Evolutionary conservation across 306 rosid species (phyloP).

Genomic region (Sphenostylis stenocarpa): DNA sequence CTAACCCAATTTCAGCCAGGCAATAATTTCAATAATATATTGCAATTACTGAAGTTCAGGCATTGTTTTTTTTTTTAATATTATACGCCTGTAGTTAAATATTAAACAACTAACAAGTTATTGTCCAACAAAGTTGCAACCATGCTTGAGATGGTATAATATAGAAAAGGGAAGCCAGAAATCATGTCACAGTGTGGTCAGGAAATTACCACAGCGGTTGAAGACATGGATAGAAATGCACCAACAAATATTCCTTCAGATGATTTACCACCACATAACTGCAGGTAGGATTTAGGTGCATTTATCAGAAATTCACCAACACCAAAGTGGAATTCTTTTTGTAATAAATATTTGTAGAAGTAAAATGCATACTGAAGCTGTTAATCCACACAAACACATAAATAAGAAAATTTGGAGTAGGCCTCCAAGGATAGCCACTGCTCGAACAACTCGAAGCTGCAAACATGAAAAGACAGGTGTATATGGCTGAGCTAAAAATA

Average conservation of each 20-base stretch:
- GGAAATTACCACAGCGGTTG: conserved; percentile 88
- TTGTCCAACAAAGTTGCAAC: conserved; percentile 6
- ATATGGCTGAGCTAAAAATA: conserved; percentile 6
- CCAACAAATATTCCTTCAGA: conserved; percentile 95
- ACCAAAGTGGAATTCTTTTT: neutral
- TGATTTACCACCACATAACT: conserved; percentile 95
- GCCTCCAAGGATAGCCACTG: conserved; percentile 94
- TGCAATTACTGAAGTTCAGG: conserved; percentile 10
- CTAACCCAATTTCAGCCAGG: conserved; percentile 11
- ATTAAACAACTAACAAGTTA: neutral
- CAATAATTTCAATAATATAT: conserved; percentile 16
- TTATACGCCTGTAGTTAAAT: conserved; percentile 1
- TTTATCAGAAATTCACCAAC: conserved; percentile 39
- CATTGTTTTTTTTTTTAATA: conserved; percentile 22
- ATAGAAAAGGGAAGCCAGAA: conserved; percentile 14
- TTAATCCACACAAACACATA: conserved; percentile 90
- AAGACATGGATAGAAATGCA: conserved; percentile 89
- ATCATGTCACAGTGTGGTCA: conserved; percentile 8
- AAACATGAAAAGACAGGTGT: conserved; percentile 35
- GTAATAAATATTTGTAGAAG: conserved; percentile 21
- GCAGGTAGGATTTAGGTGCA: conserved; percentile 50
- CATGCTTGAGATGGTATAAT: conserved; percentile 18
- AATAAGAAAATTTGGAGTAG: conserved; percentile 89
- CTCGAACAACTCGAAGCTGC: conserved; percentile 92
- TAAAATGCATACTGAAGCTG: conserved; percentile 70